A percentile compares a stretch with the other conserved stretches of the same genome.
Evolutionary conservation across 495 filamentous ascomycete species (phyloP).

Genomic region (Oleoguttula mirabilis): DNA sequence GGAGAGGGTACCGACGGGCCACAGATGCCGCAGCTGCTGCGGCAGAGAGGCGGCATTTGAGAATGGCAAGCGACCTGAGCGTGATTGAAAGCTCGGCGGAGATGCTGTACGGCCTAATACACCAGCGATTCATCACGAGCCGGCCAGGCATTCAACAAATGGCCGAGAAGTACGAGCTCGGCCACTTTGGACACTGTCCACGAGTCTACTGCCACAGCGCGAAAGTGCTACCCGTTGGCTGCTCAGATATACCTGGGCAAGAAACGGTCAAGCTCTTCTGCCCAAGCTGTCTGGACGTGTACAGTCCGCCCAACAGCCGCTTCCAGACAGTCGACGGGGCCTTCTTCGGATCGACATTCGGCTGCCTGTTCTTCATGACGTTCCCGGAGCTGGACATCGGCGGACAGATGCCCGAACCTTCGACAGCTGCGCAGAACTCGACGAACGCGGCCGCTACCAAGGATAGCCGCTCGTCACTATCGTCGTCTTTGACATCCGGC

Average conservation of each 20-base stretch:
- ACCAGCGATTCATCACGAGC: slow-evolving; percentile 98
- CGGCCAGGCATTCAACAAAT: slow-evolving; percentile 94
- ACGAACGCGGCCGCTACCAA: slow-evolving; percentile 25
- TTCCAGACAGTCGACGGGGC: slow-evolving; percentile 98
- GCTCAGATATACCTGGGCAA: slow-evolving; percentile 84
- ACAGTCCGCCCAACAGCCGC: slow-evolving; percentile 90
- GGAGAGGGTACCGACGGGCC: slow-evolving; percentile 43
- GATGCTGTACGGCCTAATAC: slow-evolving; percentile 93
- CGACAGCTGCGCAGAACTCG: slow-evolving; percentile 25
- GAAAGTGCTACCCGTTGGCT: slow-evolving; percentile 81
- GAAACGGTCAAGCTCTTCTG: slow-evolving; percentile 99
- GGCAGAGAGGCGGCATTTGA: slow-evolving; percentile 63
- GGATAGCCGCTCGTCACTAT: slow-evolving; percentile 9
- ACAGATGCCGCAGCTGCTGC: slow-evolving; percentile 10
- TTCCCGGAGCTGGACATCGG: slow-evolving; percentile 86
- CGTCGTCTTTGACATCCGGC: slow-evolving; percentile 5
- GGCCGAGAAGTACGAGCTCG: slow-evolving; percentile 95
- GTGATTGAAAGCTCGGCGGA: slow-evolving; percentile 95
- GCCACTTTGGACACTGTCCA: slow-evolving; percentile 89
- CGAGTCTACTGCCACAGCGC: slow-evolving; percentile 77
- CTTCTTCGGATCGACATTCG: slow-evolving; percentile 96
- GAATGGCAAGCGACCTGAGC: slow-evolving; percentile 80
- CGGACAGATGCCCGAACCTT: slow-evolving; percentile 23
- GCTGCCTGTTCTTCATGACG: slow-evolving; percentile 89
- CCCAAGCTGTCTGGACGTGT: slow-evolving; percentile 90